These are phyloP conservation scores for Sporothrix dimorphospora DNA, from an alignment of 2,329 filamentous ascomycete species.

Conservation along the genomic window DNA sequence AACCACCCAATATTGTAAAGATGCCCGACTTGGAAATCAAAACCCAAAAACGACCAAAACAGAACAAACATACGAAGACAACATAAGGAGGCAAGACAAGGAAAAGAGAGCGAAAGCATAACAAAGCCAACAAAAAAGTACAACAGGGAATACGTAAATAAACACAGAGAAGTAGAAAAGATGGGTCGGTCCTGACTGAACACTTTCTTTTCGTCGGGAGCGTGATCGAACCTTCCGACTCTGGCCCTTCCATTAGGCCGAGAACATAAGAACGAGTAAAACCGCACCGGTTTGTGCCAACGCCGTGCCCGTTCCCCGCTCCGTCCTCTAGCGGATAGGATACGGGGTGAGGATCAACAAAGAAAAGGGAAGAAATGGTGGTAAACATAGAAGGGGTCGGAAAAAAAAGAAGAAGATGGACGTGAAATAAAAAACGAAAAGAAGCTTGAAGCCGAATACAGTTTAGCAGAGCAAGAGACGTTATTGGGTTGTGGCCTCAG, in stretches of 20 bases:
- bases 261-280: not conserved
- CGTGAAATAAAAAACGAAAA: not conserved
- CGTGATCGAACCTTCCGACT: not conserved
- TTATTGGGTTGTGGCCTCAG: no score
- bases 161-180: not conserved
- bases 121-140: not conserved
- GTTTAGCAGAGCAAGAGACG: not conserved
- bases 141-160: not conserved
- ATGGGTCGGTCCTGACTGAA: not conserved
- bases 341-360: not conserved
- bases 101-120: not conserved
- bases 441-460: not conserved
- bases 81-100: conserved; percentile 6
- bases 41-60: not conserved
- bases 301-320: not conserved
- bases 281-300: not conserved
- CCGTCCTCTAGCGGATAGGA: not conserved
- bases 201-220: not conserved
- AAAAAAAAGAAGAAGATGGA: not conserved
- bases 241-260: not conserved
- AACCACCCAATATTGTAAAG: conserved; percentile 21
- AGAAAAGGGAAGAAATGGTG: not conserved
- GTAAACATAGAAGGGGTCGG: not conserved
- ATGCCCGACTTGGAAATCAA: not conserved
- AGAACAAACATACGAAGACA: not conserved